Evolutionary conservation across 441 rosid species (phyloP), one percentile per base, ranked within the genome.

Genomic region (Viola pubescens): DNA sequence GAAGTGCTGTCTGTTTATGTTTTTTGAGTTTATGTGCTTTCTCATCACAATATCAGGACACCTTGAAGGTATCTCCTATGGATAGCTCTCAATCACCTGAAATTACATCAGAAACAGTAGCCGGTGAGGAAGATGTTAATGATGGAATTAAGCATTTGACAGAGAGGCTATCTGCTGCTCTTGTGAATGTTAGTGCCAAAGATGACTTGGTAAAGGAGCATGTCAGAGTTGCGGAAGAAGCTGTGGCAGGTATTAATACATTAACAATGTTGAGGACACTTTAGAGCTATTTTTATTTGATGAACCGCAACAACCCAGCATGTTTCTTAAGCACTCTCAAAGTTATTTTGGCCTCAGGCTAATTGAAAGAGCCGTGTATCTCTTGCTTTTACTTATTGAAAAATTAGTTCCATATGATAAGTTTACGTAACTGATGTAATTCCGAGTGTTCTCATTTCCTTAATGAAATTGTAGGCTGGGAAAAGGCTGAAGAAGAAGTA

Each of bases 191-290:
- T 45, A 82, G 86, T 68, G 94, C 91, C 58, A 92, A 92, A 73
- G 98, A 92, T 70, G 91, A 85, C 67, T 59, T 89, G 64, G 97
- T 87, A 63, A 92, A 87, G 70, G 97, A 92, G 73, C 98, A 92
- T 62, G 81, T 80, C 19, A 92, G 84, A 79, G 97, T 92, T 57
- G 97, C 98, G 0, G 98, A 89, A 77, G 98, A 92, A 86, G 98
- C 98, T 64, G 88, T 92, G 52, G 89, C 95, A 70, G 98, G 98
- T 38, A 47, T 4, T 56, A 37, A 9, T 9, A 14, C 52, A 6
- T 19, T 13, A 37, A 40, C 43, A 9, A 6, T 8, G 10, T 8
- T 14, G 37, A 44, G 3, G 45, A n/a, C 41, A 10, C 9, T 12
- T 52, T 48, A 60, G 39, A 40, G 13, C 13, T 37, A 8, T 7